phyloP scores from a whole-genome alignment of 139 green algal species.

The Limnomonas spitsbergensis region DNA sequence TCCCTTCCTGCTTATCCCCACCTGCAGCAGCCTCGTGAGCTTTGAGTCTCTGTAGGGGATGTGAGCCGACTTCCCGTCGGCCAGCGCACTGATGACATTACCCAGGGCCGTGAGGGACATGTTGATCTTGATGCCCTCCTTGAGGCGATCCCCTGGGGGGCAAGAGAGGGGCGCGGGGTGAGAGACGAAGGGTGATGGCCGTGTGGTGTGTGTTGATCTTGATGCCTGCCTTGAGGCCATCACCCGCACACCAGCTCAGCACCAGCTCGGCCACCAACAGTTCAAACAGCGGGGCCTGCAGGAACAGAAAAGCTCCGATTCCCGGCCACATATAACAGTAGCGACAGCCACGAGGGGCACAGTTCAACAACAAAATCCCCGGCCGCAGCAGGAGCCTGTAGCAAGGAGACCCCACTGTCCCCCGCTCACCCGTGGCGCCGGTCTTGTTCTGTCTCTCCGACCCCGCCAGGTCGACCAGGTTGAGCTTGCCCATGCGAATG shows the following conservation, averaged over 20 bases:
- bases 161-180: background rate
- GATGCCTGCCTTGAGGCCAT: background rate
- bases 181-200: background rate
- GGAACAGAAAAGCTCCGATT: too few species aligned
- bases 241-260: too few species aligned
- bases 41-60: slow-evolving; percentile 86
- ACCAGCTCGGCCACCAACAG: too few species aligned
- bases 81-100: slow-evolving; percentile 78
- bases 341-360: too few species aligned
- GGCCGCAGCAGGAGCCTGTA: too few species aligned
- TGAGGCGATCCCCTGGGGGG: slow-evolving; percentile 58
- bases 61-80: slow-evolving; percentile 65
- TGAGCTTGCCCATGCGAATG: slow-evolving; percentile 84
- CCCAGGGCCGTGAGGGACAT: slow-evolving; percentile 79
- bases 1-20: slow-evolving; percentile 16
- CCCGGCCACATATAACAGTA: too few species aligned
- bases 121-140: slow-evolving; percentile 88
- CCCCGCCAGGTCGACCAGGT: slow-evolving; percentile 93
- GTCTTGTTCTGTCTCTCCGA: slow-evolving; percentile 69
- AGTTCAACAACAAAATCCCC: too few species aligned
- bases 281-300: too few species aligned
- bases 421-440: slow-evolving; percentile 40
- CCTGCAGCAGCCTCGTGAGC: slow-evolving; percentile 83
- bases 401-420: too few species aligned
- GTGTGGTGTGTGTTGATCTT: background rate